Percentiles rank a stretch among this genome's conserved stretches.
phyloP scores from a whole-genome alignment of 177 flowering plant genomes.

The Vitis hybrid region DNA sequence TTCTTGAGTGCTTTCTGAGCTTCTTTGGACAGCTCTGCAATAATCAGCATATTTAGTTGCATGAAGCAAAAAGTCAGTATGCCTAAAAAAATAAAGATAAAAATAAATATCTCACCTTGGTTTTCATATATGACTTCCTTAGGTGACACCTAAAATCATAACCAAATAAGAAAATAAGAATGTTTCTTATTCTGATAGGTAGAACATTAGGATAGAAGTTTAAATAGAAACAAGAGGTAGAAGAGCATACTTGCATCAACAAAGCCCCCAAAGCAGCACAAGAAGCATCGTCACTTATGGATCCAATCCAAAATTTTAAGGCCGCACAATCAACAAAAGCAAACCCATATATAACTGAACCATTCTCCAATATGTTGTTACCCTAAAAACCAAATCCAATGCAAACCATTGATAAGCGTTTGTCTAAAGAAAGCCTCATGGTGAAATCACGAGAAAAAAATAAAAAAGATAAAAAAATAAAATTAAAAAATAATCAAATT shows the following conservation, averaged over 20 bases:
- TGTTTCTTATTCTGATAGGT: not conserved
- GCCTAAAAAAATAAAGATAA: not conserved
- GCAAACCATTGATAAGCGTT: not conserved
- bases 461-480: not conserved
- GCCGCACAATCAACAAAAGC: slow-evolving; percentile 96
- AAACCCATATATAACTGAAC: slow-evolving; percentile 70
- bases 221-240: not conserved
- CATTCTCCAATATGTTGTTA: slow-evolving; percentile 37
- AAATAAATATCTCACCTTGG: slow-evolving; percentile 45
- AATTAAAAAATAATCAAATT: not conserved
- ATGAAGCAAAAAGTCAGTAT: not conserved
- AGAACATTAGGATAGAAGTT: not conserved
- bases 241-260: slow-evolving; percentile 77
- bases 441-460: not conserved
- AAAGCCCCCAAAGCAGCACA: slow-evolving; percentile 84
- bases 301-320: slow-evolving; percentile 88
- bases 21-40: slow-evolving; percentile 81
- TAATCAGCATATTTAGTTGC: not conserved
- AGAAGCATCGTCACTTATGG: slow-evolving; percentile 79
- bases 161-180: slow-evolving; percentile 3
- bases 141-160: slow-evolving; percentile 71
- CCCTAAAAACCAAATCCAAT: slow-evolving; percentile 34
- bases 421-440: not conserved
- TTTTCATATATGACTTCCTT: slow-evolving; percentile 80
- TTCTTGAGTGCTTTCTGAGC: slow-evolving; percentile 79